Percentiles rank a stretch among this genome's conserved stretches.
Conservation (phyloP, 1,139 yeast species). For the Saccharomyces pastorianus region DNA sequence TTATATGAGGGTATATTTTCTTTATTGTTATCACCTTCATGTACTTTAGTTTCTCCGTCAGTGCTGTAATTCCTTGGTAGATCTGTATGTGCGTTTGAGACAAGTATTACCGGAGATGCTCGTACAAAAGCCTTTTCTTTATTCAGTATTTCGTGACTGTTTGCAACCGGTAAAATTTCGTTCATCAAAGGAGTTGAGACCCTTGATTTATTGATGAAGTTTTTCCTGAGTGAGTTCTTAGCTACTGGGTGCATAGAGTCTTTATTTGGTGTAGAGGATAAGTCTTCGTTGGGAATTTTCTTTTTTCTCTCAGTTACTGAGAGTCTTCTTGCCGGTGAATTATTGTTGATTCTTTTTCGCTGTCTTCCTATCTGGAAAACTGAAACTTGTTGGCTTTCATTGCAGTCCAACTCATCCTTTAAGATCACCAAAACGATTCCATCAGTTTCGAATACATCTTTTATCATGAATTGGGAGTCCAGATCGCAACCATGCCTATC, state of each 20-base stretch:
- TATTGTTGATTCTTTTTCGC: constrained; percentile 12
- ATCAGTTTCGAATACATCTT: constrained; percentile 49
- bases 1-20: neutral
- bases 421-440: constrained; percentile 49
- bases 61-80: neutral
- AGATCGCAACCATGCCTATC: constrained; percentile 60
- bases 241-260: neutral
- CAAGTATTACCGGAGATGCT: too few species aligned
- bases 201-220: constrained; percentile 9
- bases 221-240: constrained; percentile 8
- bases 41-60: too few species aligned
- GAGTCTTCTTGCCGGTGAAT: neutral
- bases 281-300: neutral
- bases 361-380: constrained; percentile 11
- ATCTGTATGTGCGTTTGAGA: neutral
- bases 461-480: constrained; percentile 61
- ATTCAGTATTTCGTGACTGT: neutral
- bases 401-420: constrained; percentile 32
- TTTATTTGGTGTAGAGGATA: neutral
- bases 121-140: neutral
- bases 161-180: constrained; percentile 23
- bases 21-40: neutral
- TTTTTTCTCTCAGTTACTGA: neutral
- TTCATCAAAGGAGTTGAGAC: constrained; percentile 26
- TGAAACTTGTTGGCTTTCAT: constrained; percentile 11